These are phyloP conservation scores for Megacollybia marginata DNA, from an alignment of 768 basidiomycete species.

Conservation along the genomic window DNA sequence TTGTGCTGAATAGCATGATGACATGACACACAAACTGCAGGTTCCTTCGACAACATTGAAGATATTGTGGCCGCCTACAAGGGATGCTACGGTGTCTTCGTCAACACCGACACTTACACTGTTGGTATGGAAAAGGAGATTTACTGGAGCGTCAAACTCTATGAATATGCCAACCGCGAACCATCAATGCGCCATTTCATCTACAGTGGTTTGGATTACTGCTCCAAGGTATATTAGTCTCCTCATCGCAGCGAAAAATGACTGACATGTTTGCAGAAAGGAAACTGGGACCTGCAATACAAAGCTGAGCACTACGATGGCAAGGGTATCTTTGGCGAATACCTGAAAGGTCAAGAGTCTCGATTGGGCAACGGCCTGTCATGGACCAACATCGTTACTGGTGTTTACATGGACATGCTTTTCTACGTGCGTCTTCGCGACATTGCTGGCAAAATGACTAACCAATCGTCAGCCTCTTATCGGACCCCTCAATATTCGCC, in stretches of 20 bases:
- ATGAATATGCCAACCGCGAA: constrained; percentile 1
- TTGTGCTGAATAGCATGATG: background rate
- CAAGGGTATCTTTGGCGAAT: constrained; percentile 33
- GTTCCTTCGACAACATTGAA: background rate
- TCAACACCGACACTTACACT: background rate
- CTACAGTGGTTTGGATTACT: constrained; percentile 1
- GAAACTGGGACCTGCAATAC: constrained; percentile 14
- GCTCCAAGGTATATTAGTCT: background rate
- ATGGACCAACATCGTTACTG: constrained; percentile 31
- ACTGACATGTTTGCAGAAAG: background rate
- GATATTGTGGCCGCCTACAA: background rate
- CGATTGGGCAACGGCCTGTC: constrained; percentile 20
- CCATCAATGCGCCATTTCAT: constrained; percentile 1
- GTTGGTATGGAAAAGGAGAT: constrained; percentile 1
- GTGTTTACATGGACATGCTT: constrained; percentile 37
- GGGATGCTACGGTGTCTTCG: background rate
- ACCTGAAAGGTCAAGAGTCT: constrained; percentile 27
- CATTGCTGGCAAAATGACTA: too few relatives aligned
- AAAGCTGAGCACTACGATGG: constrained; percentile 32
- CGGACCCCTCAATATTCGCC: too few relatives aligned
- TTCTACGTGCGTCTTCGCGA: constrained; percentile 19
- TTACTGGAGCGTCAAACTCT: constrained; percentile 1
- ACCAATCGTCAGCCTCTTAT: too few relatives aligned
- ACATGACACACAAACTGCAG: background rate
- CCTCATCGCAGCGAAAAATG: background rate